Evolutionary conservation across 768 basidiomycete genomes (phyloP).

Genomic region (Mycena epipterygia): DNA sequence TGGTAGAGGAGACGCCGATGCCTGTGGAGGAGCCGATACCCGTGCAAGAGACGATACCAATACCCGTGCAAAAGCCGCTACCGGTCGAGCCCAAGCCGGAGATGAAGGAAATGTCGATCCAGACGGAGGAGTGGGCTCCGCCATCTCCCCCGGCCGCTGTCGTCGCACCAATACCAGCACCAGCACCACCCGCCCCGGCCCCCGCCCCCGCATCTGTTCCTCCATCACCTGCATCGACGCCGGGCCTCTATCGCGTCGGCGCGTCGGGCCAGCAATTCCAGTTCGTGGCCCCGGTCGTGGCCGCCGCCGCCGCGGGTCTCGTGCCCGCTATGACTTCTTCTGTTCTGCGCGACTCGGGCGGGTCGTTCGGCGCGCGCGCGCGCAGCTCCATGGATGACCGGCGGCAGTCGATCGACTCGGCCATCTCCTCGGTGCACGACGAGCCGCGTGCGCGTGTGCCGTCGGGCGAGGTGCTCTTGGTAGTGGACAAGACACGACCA

Average conservation of each 20-base stretch:
- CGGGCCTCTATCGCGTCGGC: slow-evolving; percentile 37
- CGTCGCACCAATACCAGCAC: slow-evolving; percentile 48
- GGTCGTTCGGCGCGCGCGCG: slow-evolving; percentile 47
- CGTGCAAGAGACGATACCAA: slow-evolving; percentile 30
- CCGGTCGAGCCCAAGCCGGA: slow-evolving; percentile 76
- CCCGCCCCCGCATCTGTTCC: slow-evolving; percentile 45
- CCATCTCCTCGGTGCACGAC: slow-evolving; percentile 65
- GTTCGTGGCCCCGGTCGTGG: slow-evolving; percentile 36
- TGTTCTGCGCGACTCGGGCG: slow-evolving; percentile 65
- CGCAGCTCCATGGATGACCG: slow-evolving; percentile 71
- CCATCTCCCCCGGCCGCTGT: slow-evolving; percentile 51
- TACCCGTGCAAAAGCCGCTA: slow-evolving; percentile 39
- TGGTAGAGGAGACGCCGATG: slow-evolving; percentile 15
- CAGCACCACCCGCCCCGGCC: slow-evolving; percentile 50
- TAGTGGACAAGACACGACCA: slow-evolving; percentile 83
- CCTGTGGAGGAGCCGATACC: slow-evolving; percentile 42
- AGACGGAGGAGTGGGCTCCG: slow-evolving; percentile 82
- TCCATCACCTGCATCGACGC: slow-evolving; percentile 40
- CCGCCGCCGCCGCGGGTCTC: slow-evolving; percentile 38
- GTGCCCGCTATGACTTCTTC: slow-evolving; percentile 52
- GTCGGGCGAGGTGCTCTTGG: slow-evolving; percentile 62
- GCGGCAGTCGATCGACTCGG: slow-evolving; percentile 81
- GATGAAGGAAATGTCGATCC: slow-evolving; percentile 80
- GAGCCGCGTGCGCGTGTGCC: slow-evolving; percentile 75
- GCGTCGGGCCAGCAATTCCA: slow-evolving; percentile 38